Evolutionary conservation across 306 rosid genomes (phyloP).

Genomic region (Quercus alba): DNA sequence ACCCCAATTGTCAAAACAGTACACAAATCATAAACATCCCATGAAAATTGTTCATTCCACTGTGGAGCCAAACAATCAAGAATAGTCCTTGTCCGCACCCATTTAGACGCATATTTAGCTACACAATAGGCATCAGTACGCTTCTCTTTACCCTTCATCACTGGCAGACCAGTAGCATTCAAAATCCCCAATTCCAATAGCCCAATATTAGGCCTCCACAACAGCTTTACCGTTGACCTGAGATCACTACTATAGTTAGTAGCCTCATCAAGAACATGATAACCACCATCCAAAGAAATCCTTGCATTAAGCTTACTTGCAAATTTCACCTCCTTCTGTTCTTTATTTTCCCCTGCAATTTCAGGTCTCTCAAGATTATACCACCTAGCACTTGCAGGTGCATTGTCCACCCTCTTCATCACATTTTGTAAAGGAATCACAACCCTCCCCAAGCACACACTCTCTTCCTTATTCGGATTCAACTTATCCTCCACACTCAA

Average conservation of each 20-base stretch:
- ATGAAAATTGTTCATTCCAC: slow-evolving; percentile 42
- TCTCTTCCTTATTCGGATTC: slow-evolving; percentile 5
- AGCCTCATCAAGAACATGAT: slow-evolving; percentile 55
- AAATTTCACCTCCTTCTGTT: slow-evolving; percentile 25
- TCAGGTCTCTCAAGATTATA: slow-evolving; percentile 24
- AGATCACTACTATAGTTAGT: slow-evolving; percentile 47
- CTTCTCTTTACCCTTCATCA: slow-evolving; percentile 38
- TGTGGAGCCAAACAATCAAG: slow-evolving; percentile 35
- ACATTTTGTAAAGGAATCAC: slow-evolving; percentile 28
- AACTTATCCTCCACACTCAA: slow-evolving; percentile 32
- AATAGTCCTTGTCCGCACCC: slow-evolving; percentile 53
- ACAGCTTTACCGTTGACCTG: slow-evolving; percentile 21
- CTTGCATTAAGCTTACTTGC: slow-evolving; percentile 44
- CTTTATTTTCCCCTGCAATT: background rate
- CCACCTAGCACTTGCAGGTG: slow-evolving; percentile 20
- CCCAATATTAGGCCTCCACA: slow-evolving; percentile 29
- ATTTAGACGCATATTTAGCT: slow-evolving; percentile 48
- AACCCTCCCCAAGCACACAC: slow-evolving; percentile 26
- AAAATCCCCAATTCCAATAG: slow-evolving; percentile 46
- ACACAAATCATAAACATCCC: slow-evolving; percentile 57
- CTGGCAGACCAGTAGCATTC: slow-evolving; percentile 31
- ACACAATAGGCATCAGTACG: slow-evolving; percentile 50
- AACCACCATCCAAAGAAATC: slow-evolving; percentile 51
- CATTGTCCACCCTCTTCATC: slow-evolving; percentile 21
- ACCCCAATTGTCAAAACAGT: slow-evolving; percentile 45